phyloP scores from a whole-genome alignment of 805 yeast species.

The Wickerhamomyces strasburgensis region DNA sequence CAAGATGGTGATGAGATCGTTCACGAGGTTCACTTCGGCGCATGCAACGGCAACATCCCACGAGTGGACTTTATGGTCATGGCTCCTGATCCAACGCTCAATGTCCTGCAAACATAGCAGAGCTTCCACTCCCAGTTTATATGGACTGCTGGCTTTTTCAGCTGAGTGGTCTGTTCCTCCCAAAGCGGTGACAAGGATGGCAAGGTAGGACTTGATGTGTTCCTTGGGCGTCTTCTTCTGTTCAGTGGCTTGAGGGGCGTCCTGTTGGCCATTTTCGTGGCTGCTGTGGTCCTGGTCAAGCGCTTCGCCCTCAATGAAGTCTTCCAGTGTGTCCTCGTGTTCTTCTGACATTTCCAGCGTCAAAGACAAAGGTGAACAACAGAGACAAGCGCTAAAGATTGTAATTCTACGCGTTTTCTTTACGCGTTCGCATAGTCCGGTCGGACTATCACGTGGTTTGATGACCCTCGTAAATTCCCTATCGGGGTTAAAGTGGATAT shows the following conservation, averaged over 20 bases:
- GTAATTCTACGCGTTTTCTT: no score
- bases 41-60: slow-evolving; percentile 87
- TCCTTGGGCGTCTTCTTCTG: slow-evolving; percentile 9
- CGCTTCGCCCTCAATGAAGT: no score
- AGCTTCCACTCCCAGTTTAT: slow-evolving; percentile 85
- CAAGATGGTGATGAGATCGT: slow-evolving; percentile 71
- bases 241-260: no score
- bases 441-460: no score
- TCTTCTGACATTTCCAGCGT: no score
- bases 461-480: no score
- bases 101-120: slow-evolving; percentile 68
- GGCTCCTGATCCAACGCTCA: slow-evolving; percentile 80
- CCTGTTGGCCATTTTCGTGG: no score
- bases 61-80: slow-evolving; percentile 66
- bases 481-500: no score
- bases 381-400: no score
- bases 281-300: neutral
- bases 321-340: no score
- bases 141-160: slow-evolving; percentile 42
- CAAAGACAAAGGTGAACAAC: no score
- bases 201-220: slow-evolving; percentile 58
- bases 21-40: slow-evolving; percentile 72
- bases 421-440: no score
- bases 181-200: slow-evolving; percentile 78
- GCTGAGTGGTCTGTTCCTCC: slow-evolving; percentile 82